These are phyloP conservation scores for Trichosanthes cucumerina DNA, from an alignment of 306 rosid genomes.

Conservation along the genomic window DNA sequence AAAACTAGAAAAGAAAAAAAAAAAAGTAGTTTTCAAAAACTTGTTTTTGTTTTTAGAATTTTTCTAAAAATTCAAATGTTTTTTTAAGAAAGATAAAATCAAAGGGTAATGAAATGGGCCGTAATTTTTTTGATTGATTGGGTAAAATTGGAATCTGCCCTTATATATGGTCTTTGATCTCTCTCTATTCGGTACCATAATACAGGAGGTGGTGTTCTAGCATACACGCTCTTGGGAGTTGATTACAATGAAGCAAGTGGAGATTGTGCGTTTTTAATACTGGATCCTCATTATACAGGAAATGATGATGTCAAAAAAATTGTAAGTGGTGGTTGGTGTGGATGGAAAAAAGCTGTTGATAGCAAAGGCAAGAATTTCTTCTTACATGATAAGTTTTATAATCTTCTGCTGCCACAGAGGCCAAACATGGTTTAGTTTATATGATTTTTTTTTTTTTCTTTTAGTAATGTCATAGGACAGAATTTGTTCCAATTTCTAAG, in stretches of 20 bases:
- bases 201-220: slow-evolving; percentile 94
- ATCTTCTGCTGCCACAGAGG: slow-evolving; percentile 87
- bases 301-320: slow-evolving; percentile 71
- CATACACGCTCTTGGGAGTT: slow-evolving; percentile 90
- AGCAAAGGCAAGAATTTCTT: slow-evolving; percentile 78
- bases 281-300: slow-evolving; percentile 96
- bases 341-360: slow-evolving; percentile 93
- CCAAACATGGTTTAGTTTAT: slow-evolving; percentile 72
- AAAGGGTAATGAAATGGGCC: too few species aligned
- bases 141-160: not conserved
- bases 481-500: not conserved
- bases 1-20: too few species aligned
- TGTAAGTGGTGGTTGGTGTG: slow-evolving; percentile 84
- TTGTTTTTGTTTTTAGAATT: too few species aligned
- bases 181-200: slow-evolving; percentile 7
- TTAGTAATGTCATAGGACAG: not conserved
- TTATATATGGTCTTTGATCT: not conserved
- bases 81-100: too few species aligned
- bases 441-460: not conserved
- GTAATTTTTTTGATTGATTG: not conserved
- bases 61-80: too few species aligned
- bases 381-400: slow-evolving; percentile 84
- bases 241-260: slow-evolving; percentile 85
- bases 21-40: too few species aligned
- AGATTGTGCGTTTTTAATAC: slow-evolving; percentile 84